phyloP scores from a whole-genome alignment of 768 basidiomycete species.

The Lactarius indigo region DNA sequence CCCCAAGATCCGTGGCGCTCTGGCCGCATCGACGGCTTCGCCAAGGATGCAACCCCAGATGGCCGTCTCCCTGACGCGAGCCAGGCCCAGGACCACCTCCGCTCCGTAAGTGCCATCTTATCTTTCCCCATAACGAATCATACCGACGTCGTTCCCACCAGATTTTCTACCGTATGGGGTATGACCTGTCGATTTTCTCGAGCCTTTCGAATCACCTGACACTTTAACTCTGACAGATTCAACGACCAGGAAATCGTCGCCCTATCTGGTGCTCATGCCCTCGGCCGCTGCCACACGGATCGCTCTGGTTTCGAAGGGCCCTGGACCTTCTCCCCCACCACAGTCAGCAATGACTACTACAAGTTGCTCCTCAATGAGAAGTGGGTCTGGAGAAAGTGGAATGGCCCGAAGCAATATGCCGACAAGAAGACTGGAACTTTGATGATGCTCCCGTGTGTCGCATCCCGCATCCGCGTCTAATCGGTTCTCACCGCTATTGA shows the following conservation, averaged over 20 bases:
- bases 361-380: constrained; percentile 84
- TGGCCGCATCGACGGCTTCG: constrained; percentile 86
- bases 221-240: constrained; percentile 46
- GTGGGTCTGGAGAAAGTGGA: constrained; percentile 97
- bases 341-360: constrained; percentile 83
- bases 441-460: constrained; percentile 92
- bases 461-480: not conserved
- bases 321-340: constrained; percentile 94
- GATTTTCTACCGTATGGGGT: constrained; percentile 92
- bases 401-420: constrained; percentile 87
- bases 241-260: constrained; percentile 98
- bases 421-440: constrained; percentile 85
- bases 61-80: constrained; percentile 87
- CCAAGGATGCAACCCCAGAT: constrained; percentile 72
- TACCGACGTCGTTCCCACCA: constrained; percentile 25
- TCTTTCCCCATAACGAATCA: not conserved
- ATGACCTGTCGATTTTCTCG: constrained; percentile 21
- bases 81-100: constrained; percentile 80
- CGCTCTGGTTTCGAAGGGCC: constrained; percentile 82
- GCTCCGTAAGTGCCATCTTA: constrained; percentile 48
- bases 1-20: constrained; percentile 90
- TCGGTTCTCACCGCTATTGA: not conserved
- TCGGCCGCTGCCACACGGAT: constrained; percentile 90
- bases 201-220: not conserved
- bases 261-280: constrained; percentile 89